These are phyloP conservation scores for Amauroascus niger DNA, from an alignment of 2,329 filamentous ascomycete genomes.

Conservation along the genomic window DNA sequence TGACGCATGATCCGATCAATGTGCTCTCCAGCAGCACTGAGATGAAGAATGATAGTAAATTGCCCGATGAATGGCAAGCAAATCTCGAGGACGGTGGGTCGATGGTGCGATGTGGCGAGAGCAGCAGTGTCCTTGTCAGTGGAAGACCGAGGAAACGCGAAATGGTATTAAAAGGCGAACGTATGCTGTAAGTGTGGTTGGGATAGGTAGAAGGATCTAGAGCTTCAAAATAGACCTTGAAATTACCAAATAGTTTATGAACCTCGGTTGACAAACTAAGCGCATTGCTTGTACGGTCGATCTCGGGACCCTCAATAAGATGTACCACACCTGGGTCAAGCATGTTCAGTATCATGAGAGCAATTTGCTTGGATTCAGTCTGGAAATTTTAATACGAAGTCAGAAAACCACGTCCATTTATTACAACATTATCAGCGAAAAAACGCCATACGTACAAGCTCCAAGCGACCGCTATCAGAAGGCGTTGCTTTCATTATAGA, in stretches of 20 bases:
- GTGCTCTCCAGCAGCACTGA: constrained; percentile 21
- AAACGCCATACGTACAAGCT: no score
- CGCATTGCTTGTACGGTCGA: constrained; percentile 37
- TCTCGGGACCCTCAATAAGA: constrained; percentile 33
- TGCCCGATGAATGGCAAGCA: no score
- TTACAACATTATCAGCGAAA: no score
- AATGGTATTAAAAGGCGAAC: background rate
- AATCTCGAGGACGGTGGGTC: no score
- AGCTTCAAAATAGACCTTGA: constrained; percentile 11
- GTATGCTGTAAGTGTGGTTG: constrained; percentile 16
- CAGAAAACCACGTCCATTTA: no score
- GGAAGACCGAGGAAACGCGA: constrained; percentile 10
- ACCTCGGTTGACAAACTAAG: constrained; percentile 27
- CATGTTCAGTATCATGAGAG: constrained; percentile 36
- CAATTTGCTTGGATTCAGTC: constrained; percentile 26
- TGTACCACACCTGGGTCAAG: constrained; percentile 31
- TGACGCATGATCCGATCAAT: constrained; percentile 19
- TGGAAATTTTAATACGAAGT: background rate
- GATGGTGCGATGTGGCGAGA: constrained; percentile 23
- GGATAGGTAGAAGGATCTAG: constrained; percentile 1
- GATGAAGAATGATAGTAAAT: constrained; percentile 19
- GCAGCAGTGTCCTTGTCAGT: constrained; percentile 15
- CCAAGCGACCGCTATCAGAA: no score
- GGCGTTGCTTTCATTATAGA: constrained; percentile 16
- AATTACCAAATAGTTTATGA: constrained; percentile 16